Percentiles rank a stretch among this genome's conserved stretches.
These are phyloP conservation scores for Kockovaella imperatae DNA, from an alignment of 768 basidiomycete genomes.

Conservation along the genomic window DNA sequence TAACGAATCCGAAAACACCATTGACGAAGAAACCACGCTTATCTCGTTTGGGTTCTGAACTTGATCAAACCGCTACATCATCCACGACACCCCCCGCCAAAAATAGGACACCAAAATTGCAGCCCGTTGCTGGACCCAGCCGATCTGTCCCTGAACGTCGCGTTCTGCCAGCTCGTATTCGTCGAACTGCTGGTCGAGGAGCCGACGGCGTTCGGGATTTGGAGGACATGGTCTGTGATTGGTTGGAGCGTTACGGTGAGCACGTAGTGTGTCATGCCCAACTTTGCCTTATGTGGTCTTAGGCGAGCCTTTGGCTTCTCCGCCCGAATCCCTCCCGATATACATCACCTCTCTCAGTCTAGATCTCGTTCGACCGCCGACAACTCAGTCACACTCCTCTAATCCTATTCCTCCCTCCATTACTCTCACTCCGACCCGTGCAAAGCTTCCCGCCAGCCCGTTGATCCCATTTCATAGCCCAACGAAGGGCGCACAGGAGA, in stretches of 20 bases:
- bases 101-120: too few species aligned
- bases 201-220: slow-evolving; percentile 65
- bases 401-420: slow-evolving; percentile 45
- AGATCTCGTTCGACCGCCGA: slow-evolving; percentile 45
- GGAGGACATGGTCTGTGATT: slow-evolving; percentile 76
- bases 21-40: too few species aligned
- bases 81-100: too few species aligned
- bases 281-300: not conserved
- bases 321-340: slow-evolving; percentile 60
- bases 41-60: too few species aligned
- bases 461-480: slow-evolving; percentile 25
- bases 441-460: slow-evolving; percentile 18
- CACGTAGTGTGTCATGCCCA: slow-evolving; percentile 34
- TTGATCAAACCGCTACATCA: too few species aligned
- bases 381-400: not conserved
- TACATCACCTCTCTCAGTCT: slow-evolving; percentile 65
- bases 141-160: too few species aligned
- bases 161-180: slow-evolving; percentile 69
- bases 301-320: slow-evolving; percentile 67
- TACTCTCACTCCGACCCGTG: slow-evolving; percentile 47
- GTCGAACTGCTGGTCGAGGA: slow-evolving; percentile 66
- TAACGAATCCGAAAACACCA: too few species aligned
- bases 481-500: slow-evolving; percentile 52
- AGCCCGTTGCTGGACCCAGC: too few species aligned
- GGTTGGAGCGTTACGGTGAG: slow-evolving; percentile 61